Evolutionary conservation across 2,329 filamentous ascomycete species (phyloP), one percentile per base, ranked within the genome.

Genomic region (Arachnopeziza araneosa): DNA sequence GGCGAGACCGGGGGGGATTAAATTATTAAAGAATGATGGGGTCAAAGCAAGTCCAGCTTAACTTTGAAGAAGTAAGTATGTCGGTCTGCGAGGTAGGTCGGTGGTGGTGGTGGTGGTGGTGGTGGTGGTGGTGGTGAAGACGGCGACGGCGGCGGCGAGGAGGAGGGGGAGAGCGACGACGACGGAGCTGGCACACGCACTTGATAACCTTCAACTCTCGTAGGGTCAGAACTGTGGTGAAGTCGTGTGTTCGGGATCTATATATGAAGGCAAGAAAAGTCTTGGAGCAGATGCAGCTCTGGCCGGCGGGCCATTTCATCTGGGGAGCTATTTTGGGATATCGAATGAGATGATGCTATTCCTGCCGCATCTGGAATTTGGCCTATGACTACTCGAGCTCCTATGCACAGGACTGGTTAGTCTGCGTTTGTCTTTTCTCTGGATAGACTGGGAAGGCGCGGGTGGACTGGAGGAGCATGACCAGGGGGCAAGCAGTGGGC

Each of bases 311-410:
- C 36, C 36, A 44, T 44, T n/a, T 69, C 67, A 70, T 71, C 71
- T 68, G 70, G 67, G 75, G n/a, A n/a, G 77, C 77, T 79, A 80
- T 76, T 73, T 75, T 74, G 74, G 75, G 74, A 66, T 53, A 63
- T 51, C 63, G 60, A 67, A 66, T 67, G 65, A 62, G 63, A 63
- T 59, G 63, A 63, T 67, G 57, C 69, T 76, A 78, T 75, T 73
- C 72, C 72, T 72, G 73, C 75, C 75, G 26, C 69, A 71, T 65
- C 70, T 44, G 65, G 63, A 64, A 65, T 69, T 59, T 59, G 56
- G 64, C 66, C 68, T 69, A 64, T 68, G 64, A 64, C 63, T 61
- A 62, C 64, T 65, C 62, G 57, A 63, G 65, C 60, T 60, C 59
- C 63, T 63, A 65, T 66, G 65, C 66, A 70, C 69, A 70, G 65